Evolutionary conservation across 495 filamentous ascomycete genomes (phyloP), one percentile per base, ranked within the genome.

Genomic region (Annulohypoxylon moriforme): DNA sequence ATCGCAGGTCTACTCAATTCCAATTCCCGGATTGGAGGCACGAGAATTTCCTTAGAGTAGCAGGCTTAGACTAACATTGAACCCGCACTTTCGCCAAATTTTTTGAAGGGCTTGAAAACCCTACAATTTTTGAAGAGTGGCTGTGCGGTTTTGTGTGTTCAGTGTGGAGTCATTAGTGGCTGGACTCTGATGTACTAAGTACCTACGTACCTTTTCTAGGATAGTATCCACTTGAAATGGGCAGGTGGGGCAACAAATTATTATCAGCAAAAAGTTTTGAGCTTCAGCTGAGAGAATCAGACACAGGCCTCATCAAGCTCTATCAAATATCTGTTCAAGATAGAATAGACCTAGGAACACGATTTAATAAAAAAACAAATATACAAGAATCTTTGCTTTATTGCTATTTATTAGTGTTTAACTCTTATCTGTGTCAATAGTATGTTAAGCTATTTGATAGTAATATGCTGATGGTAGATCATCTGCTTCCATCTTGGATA

Each of bases 61-160:
- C 59, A 42, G 58, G 58, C 40, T 46, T 68, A 50, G 40, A 57
- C 36, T 58, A 69, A n/a, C n/a, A n/a, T n/a, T n/a, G n/a, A n/a
- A 61, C 65, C 73, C 78, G 76, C 80, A 82, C 78, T 78, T 84
- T 83, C 73, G 79, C 53, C 79, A 78, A 83, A 80, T 73, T 76
- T 81, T 83, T 80, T 76, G 76, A 76, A 84, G 82, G 82, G 82
- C 80, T 83, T 78, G 77, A 79, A 81, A 84, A 82, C 81, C 81
- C 81, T 83, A 83, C 76, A 38, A 50, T 59, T 60, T 71, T 67
- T 57, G 27, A 25, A 16, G 50, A 22, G 68, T 68, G 68, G 68
- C 27, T 40, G 57, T 71, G 58, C 49, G 22, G 10, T 2, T 33
- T 22, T 64, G 52, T 69, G 67, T 56, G 58, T 27, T 59, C 10